Evolutionary conservation across 495 filamentous ascomycete species (phyloP).

Genomic region (Pseudoneurospora amorphoporcata): DNA sequence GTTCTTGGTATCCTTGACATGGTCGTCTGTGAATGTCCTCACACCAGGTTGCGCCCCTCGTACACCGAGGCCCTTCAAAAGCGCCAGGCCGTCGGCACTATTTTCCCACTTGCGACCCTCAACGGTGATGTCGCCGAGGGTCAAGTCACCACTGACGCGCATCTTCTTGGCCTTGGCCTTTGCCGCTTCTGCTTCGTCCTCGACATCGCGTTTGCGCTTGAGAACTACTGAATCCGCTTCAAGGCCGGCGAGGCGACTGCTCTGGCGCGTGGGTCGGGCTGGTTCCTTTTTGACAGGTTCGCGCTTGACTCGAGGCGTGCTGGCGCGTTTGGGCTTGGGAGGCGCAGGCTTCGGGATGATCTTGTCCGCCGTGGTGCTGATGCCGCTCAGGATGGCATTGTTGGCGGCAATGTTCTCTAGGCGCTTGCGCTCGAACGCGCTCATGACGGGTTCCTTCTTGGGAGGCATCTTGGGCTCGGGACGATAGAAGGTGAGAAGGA

Average conservation of each 20-base stretch:
- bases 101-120: conserved; percentile 55
- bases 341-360: conserved; percentile 22
- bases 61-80: conserved; percentile 33
- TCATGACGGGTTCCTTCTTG: conserved; percentile 28
- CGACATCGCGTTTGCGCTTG: conserved; percentile 72
- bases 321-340: conserved; percentile 15
- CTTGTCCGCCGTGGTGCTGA: conserved; percentile 22
- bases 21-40: conserved; percentile 66
- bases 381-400: conserved; percentile 39
- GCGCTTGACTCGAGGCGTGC: conserved; percentile 16
- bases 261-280: conserved; percentile 34
- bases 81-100: conserved; percentile 29
- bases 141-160: conserved; percentile 60
- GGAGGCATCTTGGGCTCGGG: conserved; percentile 10
- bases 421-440: conserved; percentile 44
- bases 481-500: background rate
- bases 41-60: conserved; percentile 69
- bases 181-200: conserved; percentile 50
- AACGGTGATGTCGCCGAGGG: conserved; percentile 68
- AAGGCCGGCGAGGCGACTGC: conserved; percentile 40
- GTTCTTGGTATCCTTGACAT: conserved; percentile 73
- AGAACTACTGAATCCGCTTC: conserved; percentile 55
- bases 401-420: conserved; percentile 47
- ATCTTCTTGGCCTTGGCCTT: conserved; percentile 58
- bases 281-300: conserved; percentile 23